Base-by-base conservation (phyloP, 805 yeast species). In the Pichia sporocuriosa region DNA sequence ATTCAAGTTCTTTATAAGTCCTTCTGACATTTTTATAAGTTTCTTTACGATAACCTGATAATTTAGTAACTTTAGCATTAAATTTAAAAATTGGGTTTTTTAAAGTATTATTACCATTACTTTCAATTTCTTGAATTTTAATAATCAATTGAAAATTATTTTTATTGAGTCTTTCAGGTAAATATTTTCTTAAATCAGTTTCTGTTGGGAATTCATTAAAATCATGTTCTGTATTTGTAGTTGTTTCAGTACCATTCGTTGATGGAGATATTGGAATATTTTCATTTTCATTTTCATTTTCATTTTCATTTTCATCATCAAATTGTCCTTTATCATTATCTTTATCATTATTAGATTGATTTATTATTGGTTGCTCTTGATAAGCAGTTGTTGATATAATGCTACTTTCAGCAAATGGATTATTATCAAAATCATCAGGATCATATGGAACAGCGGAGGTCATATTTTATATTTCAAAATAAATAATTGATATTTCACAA, bases 31-130 rank as follows among this genome's bases (percentile, higher is more conserved):
- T 89, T 41, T 79, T 77, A 60, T 84, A 88, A 8, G 61, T 59
- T 7, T 74, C 63, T 48, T 84, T 86, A 44, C 96, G 69, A 59
- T 77, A 93, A 30, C 80, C 75, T 13, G 94, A 89, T 26, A 89
- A 64, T 32, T 84, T 85, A 10, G 54, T 53, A 21, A 65, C 62
- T 23, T 62, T 64, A 16, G 78, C 75, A 53, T 84, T 87, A 49
- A 90, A 80, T 48, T 79, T 72, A 42, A 90, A 65, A 8, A 84
- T 79, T 4, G 96, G 96, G 53, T 87, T 86, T 44, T 81, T 87
- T 38, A 72, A 73, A 44, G 76, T 74, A 7, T 62, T 55, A 5
- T 64, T 63, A 0, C 79, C 81, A 43, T 72, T 73, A 51, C 80
- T 73, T 59, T 89, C 97, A 37, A 93, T 66, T 12, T 75, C 83